Conservation (phyloP, 495 filamentous ascomycete species). For the Trichoderma erinaceum region DNA sequence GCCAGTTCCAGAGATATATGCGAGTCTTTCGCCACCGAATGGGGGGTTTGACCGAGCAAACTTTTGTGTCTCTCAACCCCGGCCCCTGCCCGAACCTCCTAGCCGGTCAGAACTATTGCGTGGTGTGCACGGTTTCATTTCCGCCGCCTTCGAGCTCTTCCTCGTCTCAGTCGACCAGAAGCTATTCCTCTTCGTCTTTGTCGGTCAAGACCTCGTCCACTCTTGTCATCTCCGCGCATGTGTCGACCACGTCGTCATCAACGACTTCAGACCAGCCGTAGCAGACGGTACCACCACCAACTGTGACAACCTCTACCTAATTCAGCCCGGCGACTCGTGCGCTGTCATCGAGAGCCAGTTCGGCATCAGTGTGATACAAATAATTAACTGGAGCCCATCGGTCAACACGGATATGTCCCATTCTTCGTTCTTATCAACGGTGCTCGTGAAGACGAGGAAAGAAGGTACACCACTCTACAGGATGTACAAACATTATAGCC, state of each 20-base stretch:
- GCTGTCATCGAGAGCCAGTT: constrained; percentile 28
- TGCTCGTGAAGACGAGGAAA: too few species aligned
- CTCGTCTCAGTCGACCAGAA: too few species aligned
- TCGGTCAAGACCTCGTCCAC: neutral
- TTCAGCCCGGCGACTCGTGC: constrained; percentile 39
- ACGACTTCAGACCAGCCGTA: neutral
- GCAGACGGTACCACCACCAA: neutral
- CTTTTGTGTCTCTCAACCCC: constrained; percentile 20
- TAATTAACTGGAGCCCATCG: constrained; percentile 32
- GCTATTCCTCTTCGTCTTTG: neutral
- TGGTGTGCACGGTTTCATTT: constrained; percentile 19
- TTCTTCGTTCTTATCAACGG: neutral
- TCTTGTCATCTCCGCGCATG: neutral
- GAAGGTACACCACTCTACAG: neutral
- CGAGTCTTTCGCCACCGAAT: constrained; percentile 17
- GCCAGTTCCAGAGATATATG: constrained; percentile 21
- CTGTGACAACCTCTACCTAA: constrained; percentile 24
- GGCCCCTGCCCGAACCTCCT: constrained; percentile 21
- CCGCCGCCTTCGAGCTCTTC: neutral
- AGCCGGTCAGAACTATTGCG: constrained; percentile 22
- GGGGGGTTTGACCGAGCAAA: constrained; percentile 19
- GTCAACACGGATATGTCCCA: constrained; percentile 9
- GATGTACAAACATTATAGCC: constrained; percentile 11
- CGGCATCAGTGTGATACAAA: constrained; percentile 26
- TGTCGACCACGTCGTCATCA: neutral